phyloP scores from a whole-genome alignment of 2,329 filamentous ascomycete genomes.

The Botrytis tulipae region DNA sequence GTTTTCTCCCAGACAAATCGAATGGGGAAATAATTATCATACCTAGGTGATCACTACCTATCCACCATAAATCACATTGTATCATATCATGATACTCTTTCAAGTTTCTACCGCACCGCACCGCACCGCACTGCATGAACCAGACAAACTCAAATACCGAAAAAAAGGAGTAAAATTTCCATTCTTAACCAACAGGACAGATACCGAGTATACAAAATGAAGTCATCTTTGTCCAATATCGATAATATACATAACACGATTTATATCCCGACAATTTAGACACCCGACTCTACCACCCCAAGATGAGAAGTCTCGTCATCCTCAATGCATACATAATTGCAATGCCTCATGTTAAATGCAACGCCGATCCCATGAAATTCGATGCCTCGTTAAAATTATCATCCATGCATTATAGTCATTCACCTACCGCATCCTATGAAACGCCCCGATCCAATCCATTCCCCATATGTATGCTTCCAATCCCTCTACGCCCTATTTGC shows the following conservation, averaged over 20 bases:
- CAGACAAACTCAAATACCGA: no score
- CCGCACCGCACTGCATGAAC: no score
- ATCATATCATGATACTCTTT: no score
- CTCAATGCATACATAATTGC: not conserved
- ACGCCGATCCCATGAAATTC: not conserved
- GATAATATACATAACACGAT: not conserved
- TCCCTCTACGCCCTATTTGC: not conserved
- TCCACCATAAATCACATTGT: no score
- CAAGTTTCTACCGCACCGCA: no score
- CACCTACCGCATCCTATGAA: not conserved
- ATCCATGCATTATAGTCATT: not conserved
- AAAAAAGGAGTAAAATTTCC: no score
- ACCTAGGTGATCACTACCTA: no score
- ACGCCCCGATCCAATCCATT: not conserved
- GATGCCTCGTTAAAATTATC: not conserved
- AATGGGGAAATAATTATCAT: not conserved
- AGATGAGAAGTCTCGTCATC: not conserved
- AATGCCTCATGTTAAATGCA: not conserved
- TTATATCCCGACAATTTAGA: not conserved
- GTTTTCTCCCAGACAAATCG: not conserved
- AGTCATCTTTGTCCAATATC: not conserved
- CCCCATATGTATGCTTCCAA: not conserved
- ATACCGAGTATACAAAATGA: not conserved
- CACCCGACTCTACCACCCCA: not conserved
- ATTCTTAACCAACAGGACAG: no score